Evolutionary conservation across 1,284 basidiomycete species (phyloP), one percentile per base, ranked within the genome.

Genomic region (Coniferiporia sulphurascens): DNA sequence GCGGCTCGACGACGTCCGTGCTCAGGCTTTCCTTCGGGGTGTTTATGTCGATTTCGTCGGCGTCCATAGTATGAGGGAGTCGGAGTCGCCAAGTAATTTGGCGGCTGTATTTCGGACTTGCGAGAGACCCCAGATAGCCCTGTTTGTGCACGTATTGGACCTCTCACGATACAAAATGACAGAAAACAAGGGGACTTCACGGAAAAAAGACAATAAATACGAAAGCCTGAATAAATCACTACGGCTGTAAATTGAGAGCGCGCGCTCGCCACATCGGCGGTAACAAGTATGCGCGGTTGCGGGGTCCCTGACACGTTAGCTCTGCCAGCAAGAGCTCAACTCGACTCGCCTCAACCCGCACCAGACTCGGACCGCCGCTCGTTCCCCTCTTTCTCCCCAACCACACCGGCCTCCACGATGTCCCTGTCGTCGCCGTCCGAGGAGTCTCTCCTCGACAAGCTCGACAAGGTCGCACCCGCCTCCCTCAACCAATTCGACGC

Each of bases 401-500:
- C 22, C 22, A 22, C 43, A 15, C 6, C 71, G 4, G 62, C 66
- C 22, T 63, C 55, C 9, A 67, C 67, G 34, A 79, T 76, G 5
- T 71, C 72, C 0, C 57, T 59, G 45, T 65, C 64, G 32, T 50
- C 71, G 63, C 66, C 50, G 46, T 55, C 58, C n/a, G 72, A 72
- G 48, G 65, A 70, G 19, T 74, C 75, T 17, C 64, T 82, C 53
- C 74, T 83, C 58, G 76, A 77, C 67, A 83, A 82, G 68, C 78
- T 87, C 59, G 83, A 86, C 69, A 69, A 78, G 2, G 74, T 80
- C 19, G 79, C 81, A n/a, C 82, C 84, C 17, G 76, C 78, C 45
- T 56, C 67, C 9, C 72, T 84, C 58, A 74, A 75, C 22, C 71
- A 83, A 64, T 88, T 91, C 74, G 90, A 92, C 76, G 92, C 93